Percentiles rank a stretch among this genome's conserved stretches.
These are phyloP conservation scores for Solanum hybrid DNA, from an alignment of 305 asterid genomes.

Conservation along the genomic window DNA sequence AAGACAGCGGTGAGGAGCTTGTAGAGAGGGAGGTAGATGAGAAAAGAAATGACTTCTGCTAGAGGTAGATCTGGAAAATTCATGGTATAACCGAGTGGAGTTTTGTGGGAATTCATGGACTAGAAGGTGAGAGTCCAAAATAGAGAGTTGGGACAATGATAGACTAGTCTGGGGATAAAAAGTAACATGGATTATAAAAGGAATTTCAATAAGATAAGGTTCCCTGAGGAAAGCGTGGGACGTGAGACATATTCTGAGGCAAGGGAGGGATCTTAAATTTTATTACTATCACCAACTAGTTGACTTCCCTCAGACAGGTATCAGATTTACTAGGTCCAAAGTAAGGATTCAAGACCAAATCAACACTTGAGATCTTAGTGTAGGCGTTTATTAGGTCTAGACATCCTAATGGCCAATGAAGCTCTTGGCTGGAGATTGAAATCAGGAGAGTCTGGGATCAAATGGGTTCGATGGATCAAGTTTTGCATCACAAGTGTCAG, in stretches of 20 bases:
- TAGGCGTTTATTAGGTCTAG: not conserved
- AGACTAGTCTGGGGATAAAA: not conserved
- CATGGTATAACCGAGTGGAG: not conserved
- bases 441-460: not conserved
- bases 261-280: not conserved
- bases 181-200: not conserved
- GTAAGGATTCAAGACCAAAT: not conserved
- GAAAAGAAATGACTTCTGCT: not conserved
- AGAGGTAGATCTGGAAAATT: not conserved
- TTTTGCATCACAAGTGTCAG: not conserved
- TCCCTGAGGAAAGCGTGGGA: not conserved
- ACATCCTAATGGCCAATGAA: not conserved
- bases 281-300: not conserved
- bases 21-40: not conserved
- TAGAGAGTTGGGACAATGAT: not conserved
- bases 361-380: not conserved
- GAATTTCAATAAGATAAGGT: not conserved
- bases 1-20: not conserved
- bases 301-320: not conserved
- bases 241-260: not conserved
- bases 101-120: not conserved
- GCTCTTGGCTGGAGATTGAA: not conserved
- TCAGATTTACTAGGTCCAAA: not conserved
- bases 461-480: not conserved
- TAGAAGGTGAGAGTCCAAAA: not conserved